Evolutionary conservation across 345 rosid genomes (phyloP).

Genomic region (Syzygium oleosum): DNA sequence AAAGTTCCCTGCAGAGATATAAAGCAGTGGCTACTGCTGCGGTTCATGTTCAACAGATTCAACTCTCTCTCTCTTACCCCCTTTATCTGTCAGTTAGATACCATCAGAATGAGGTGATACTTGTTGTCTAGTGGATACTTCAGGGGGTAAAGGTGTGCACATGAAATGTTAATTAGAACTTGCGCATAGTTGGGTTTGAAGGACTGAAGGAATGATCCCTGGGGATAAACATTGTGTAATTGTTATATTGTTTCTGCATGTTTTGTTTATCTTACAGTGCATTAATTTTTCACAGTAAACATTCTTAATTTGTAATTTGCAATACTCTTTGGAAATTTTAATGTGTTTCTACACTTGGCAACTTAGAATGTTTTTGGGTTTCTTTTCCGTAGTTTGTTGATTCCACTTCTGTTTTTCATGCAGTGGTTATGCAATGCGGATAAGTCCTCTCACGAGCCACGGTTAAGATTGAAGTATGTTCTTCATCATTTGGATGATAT

Average conservation of each 20-base stretch:
- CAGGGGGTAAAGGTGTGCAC: neutral
- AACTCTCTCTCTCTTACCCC: neutral
- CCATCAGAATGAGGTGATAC: neutral
- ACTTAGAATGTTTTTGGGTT: neutral
- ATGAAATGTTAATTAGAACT: neutral
- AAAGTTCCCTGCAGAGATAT: neutral
- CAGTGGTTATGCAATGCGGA: constrained; percentile 99
- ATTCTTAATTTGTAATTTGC: neutral
- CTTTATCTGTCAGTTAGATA: neutral
- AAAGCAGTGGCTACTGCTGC: neutral
- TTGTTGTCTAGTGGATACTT: neutral
- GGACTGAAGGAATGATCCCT: neutral
- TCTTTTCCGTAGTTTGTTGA: neutral
- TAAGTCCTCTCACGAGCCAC: constrained; percentile 91
- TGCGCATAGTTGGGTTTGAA: neutral
- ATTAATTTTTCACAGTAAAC: neutral
- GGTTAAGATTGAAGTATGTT: constrained; percentile 73
- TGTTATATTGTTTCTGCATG: neutral
- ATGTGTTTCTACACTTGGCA: neutral
- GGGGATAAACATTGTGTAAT: neutral
- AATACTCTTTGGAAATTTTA: neutral
- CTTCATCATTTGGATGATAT: neutral
- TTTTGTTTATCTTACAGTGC: neutral
- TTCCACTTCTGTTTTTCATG: constrained; percentile 1
- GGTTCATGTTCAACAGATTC: neutral